These are phyloP conservation scores for Axilococcus clingmanii DNA, from an alignment of 139 green algal species.

Conservation along the genomic window DNA sequence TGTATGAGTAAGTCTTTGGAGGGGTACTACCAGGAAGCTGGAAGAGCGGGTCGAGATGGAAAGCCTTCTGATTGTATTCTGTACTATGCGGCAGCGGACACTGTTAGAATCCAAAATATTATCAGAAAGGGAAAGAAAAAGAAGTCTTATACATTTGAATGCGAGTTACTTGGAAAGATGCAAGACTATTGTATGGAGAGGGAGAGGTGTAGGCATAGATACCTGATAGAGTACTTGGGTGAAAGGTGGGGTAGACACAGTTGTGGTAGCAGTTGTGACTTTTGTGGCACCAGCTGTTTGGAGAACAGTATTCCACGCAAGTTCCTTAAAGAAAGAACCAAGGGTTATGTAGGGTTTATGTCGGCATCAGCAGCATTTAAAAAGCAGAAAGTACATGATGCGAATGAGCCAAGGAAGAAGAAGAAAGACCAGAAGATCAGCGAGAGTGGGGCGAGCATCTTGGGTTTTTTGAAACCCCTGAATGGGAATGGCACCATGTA, in stretches of 20 bases:
- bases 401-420: too few relatives aligned
- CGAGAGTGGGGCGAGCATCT: too few relatives aligned
- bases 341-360: too few relatives aligned
- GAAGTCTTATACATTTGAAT: constrained; percentile 26
- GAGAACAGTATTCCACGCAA: too few relatives aligned
- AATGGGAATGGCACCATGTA: too few relatives aligned
- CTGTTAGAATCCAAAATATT: constrained; percentile 25
- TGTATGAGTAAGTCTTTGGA: constrained; percentile 42
- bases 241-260: constrained; percentile 12
- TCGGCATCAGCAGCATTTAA: too few relatives aligned
- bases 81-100: constrained; percentile 30
- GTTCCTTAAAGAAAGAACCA: too few relatives aligned
- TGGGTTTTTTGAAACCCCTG: too few relatives aligned
- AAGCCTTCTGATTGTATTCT: constrained; percentile 43
- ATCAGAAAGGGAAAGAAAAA: constrained; percentile 11
- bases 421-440: too few relatives aligned
- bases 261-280: constrained; percentile 21
- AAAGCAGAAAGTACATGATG: too few relatives aligned
- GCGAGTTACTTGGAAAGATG: constrained; percentile 38
- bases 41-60: constrained; percentile 60
- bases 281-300: too few relatives aligned
- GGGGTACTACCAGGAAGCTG: constrained; percentile 60
- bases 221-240: constrained; percentile 46
- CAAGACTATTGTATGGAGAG: constrained; percentile 25
- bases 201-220: constrained; percentile 32